Conservation (phyloP, 768 basidiomycete genomes). For the Leccinum imitatum region DNA sequence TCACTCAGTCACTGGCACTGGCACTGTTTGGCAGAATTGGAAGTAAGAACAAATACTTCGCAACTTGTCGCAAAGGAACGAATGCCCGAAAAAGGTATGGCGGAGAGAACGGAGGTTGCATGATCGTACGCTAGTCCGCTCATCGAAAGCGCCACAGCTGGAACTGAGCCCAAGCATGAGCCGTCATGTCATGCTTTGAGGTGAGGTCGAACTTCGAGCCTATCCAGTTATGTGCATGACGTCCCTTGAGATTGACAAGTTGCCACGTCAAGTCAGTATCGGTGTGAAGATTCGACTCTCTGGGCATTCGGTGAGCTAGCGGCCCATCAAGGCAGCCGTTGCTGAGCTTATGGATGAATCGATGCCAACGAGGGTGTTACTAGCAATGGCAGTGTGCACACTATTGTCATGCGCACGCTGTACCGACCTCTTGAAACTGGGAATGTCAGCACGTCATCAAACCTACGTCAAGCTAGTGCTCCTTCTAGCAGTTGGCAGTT, state of each 20-base stretch:
- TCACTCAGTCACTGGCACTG: too few relatives aligned
- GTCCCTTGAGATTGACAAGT: neutral
- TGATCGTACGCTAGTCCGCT: neutral
- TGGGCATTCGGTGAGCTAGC: neutral
- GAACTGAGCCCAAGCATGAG: neutral
- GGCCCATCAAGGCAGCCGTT: too few relatives aligned
- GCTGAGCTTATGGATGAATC: too few relatives aligned
- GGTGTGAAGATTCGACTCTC: neutral
- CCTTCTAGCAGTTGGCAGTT: constrained; percentile 4
- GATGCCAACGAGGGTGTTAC: too few relatives aligned
- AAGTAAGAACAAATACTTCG: neutral
- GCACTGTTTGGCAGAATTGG: neutral
- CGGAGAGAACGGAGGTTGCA: neutral
- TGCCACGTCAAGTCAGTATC: constrained; percentile 5
- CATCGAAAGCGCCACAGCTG: neutral
- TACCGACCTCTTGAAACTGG: neutral
- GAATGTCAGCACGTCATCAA: neutral
- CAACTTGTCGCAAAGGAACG: neutral
- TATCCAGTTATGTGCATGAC: neutral
- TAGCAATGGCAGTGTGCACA: neutral
- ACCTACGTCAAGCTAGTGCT: neutral
- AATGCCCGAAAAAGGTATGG: constrained; percentile 3
- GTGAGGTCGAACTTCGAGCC: neutral
- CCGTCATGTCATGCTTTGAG: neutral
- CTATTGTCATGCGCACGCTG: neutral